These are phyloP conservation scores for Dipodascus albidus DNA, from an alignment of 805 yeast species.

Conservation along the genomic window DNA sequence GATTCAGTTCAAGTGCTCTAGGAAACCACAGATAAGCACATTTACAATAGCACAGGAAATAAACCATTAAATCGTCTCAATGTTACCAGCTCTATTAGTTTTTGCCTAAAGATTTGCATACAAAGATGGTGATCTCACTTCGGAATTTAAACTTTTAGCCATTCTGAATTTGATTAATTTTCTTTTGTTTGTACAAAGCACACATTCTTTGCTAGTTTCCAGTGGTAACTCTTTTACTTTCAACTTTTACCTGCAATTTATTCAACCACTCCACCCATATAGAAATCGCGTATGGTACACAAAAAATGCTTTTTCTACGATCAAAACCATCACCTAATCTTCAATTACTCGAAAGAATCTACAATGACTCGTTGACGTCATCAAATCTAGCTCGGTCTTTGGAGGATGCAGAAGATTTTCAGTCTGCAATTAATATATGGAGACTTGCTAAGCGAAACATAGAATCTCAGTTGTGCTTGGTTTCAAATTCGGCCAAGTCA, in stretches of 20 bases:
- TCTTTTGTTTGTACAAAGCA: not conserved
- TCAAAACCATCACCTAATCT: not conserved
- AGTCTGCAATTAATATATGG: slow-evolving; percentile 27
- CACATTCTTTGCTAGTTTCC: not conserved
- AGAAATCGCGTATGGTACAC: no score
- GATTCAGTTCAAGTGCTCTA: no score
- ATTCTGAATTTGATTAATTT: not conserved
- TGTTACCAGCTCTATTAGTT: no score
- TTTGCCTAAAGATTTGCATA: no score
- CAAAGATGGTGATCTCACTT: no score
- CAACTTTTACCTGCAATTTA: no score
- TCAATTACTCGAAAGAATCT: slow-evolving; percentile 24
- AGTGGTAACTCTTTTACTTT: not conserved
- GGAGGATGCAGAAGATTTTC: slow-evolving; percentile 26
- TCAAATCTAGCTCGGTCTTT: slow-evolving; percentile 29
- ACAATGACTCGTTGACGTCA: slow-evolving; percentile 31
- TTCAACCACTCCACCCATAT: not conserved
- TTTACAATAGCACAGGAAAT: no score
- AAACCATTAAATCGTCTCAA: no score
- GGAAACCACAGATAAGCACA: no score
- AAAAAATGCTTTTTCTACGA: not conserved
- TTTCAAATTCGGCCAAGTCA: slow-evolving; percentile 21
- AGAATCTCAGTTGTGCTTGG: slow-evolving; percentile 22
- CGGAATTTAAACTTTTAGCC: not conserved
- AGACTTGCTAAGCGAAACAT: slow-evolving; percentile 23